Conservation (phyloP, 768 basidiomycete species). For the Lepiota venenata region DNA sequence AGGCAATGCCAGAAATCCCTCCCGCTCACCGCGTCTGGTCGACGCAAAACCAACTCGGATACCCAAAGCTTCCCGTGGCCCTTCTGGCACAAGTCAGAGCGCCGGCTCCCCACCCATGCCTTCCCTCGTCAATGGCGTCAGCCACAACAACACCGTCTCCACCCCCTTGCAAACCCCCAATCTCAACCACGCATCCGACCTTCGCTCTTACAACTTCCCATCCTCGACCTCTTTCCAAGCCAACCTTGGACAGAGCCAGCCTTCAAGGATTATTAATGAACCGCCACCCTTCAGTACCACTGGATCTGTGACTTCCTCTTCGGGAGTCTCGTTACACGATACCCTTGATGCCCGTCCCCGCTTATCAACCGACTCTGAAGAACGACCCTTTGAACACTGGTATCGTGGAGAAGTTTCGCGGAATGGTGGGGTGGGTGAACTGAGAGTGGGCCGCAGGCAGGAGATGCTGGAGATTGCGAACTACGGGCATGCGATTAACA, state of each 20-base stretch:
- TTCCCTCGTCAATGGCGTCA: conserved; percentile 16
- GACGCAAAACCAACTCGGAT: conserved; percentile 49
- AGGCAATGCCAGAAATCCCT: conserved; percentile 12
- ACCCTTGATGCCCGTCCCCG: conserved; percentile 38
- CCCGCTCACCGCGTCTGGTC: conserved; percentile 41
- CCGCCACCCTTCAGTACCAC: conserved; percentile 55
- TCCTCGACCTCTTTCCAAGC: conserved; percentile 28
- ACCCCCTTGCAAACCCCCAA: conserved; percentile 19
- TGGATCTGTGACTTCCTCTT: conserved; percentile 41
- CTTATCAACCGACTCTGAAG: conserved; percentile 71
- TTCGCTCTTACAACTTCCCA: conserved; percentile 7
- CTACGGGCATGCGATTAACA: conserved; percentile 62
- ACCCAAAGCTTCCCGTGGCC: conserved; percentile 36
- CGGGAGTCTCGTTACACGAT: conserved; percentile 20
- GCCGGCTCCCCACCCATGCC: neutral
- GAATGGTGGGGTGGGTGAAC: conserved; percentile 87
- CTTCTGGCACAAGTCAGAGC: conserved; percentile 3
- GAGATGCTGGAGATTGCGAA: conserved; percentile 90
- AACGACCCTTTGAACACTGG: conserved; percentile 86
- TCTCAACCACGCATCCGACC: conserved; percentile 12
- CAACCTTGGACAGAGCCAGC: conserved; percentile 20
- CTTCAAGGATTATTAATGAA: conserved; percentile 59
- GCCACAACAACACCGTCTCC: conserved; percentile 16
- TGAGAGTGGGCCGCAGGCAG: conserved; percentile 66
- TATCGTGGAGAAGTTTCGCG: conserved; percentile 84